phyloP scores from a whole-genome alignment of 495 filamentous ascomycete genomes.

The Acidiella bohemica region DNA sequence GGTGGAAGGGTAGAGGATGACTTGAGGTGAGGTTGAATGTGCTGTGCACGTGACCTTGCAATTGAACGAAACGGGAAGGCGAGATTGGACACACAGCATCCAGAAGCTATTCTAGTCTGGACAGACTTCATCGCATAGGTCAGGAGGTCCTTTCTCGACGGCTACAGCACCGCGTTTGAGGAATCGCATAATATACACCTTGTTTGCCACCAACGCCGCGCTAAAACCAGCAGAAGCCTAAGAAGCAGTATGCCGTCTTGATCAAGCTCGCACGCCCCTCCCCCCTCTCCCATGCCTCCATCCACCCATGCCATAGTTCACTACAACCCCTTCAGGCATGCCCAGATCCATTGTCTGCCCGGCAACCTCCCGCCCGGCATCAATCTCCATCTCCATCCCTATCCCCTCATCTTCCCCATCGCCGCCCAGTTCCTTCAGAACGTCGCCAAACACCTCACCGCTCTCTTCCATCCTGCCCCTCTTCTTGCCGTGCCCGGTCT shows the following conservation, averaged over 20 bases:
- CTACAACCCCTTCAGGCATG: conserved; percentile 19
- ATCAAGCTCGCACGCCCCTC: not conserved
- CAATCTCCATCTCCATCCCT: conserved; percentile 12
- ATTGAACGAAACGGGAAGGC: not conserved
- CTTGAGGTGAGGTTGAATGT: conserved; percentile 9
- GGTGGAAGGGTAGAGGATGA: too few species aligned
- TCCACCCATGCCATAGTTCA: conserved; percentile 27
- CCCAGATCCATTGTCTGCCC: conserved; percentile 12
- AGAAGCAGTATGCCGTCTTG: not conserved
- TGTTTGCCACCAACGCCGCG: conserved; percentile 8
- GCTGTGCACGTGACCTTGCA: conserved; percentile 3
- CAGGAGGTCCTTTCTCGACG: too few species aligned
- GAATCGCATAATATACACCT: too few species aligned
- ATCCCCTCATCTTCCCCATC: conserved; percentile 1
- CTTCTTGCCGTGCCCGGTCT: conserved; percentile 11
- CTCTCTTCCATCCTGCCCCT: conserved; percentile 6
- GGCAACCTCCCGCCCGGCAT: conserved; percentile 9
- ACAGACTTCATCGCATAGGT: too few species aligned
- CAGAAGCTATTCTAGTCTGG: too few species aligned
- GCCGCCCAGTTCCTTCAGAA: conserved; percentile 18
- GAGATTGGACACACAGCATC: not conserved
- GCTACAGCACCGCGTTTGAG: too few species aligned
- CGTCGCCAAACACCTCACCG: conserved; percentile 22
- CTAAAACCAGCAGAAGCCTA: not conserved
- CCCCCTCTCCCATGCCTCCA: conserved; percentile 18